A percentile compares a stretch with the other conserved stretches of the same genome.
Evolutionary conservation across 2,329 filamentous ascomycete genomes (phyloP).

Genomic region (Nemania serpens): DNA sequence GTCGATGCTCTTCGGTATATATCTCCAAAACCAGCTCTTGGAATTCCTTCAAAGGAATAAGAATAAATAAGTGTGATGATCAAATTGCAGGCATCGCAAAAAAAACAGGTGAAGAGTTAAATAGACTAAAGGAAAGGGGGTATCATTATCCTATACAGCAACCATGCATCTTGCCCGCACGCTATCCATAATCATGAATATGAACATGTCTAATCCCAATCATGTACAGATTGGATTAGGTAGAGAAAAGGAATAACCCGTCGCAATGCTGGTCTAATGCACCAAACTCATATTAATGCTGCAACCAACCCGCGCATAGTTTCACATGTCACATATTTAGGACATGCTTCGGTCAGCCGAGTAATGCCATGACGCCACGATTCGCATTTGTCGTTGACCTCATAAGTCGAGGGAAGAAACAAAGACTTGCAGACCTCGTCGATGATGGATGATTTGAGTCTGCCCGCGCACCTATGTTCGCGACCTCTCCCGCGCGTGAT

Average conservation of each 20-base stretch:
- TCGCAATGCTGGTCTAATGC: slow-evolving; percentile 11
- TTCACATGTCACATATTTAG: background rate
- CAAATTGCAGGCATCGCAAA: no score
- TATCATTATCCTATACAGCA: slow-evolving; percentile 16
- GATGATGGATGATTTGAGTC: no score
- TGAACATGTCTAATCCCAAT: background rate
- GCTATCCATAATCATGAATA: background rate
- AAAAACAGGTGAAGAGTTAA: no score
- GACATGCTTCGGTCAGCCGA: background rate
- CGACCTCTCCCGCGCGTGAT: slow-evolving; percentile 9
- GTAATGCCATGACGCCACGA: background rate
- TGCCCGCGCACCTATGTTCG: background rate
- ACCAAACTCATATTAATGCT: background rate
- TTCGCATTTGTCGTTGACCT: no score
- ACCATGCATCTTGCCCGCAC: slow-evolving; percentile 2
- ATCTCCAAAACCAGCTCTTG: no score
- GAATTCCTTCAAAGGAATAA: no score
- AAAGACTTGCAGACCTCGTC: no score
- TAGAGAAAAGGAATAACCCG: background rate
- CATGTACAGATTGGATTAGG: background rate
- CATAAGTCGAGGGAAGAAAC: no score
- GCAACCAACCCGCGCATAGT: background rate
- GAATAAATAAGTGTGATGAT: no score
- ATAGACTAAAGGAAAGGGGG: background rate
- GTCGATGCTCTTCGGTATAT: no score